Percentiles rank a stretch among this genome's conserved stretches.
These are phyloP conservation scores for Metschnikowia orientalis DNA, from an alignment of 805 yeast species.

Conservation along the genomic window DNA sequence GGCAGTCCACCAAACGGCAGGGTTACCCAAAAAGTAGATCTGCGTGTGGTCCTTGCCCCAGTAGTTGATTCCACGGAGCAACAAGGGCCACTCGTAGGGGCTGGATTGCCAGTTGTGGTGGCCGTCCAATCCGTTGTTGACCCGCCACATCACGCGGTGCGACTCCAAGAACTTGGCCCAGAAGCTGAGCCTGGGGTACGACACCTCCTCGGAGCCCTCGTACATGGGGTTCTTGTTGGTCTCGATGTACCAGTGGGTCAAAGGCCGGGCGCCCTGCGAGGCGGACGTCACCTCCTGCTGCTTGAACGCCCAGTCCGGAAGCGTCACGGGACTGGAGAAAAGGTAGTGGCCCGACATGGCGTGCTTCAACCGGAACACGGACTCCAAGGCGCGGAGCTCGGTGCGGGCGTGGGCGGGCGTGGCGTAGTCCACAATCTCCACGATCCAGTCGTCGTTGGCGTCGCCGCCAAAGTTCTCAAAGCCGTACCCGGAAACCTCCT, in stretches of 20 bases:
- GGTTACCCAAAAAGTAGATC: constrained; percentile 72
- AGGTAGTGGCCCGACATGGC: constrained; percentile 76
- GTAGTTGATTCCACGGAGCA: constrained; percentile 75
- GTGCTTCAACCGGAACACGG: constrained; percentile 70
- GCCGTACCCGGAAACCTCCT: constrained; percentile 76
- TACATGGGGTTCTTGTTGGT: constrained; percentile 55
- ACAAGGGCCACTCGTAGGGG: constrained; percentile 72
- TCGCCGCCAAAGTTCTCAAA: constrained; percentile 74
- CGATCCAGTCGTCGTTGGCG: constrained; percentile 76
- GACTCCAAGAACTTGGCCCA: constrained; percentile 59
- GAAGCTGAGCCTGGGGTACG: constrained; percentile 52
- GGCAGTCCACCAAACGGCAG: constrained; percentile 74
- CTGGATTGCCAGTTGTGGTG: constrained; percentile 68
- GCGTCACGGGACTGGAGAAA: constrained; percentile 68
- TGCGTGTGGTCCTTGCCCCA: constrained; percentile 62
- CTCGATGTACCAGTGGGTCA: constrained; percentile 72
- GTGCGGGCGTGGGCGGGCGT: constrained; percentile 50
- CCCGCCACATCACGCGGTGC: constrained; percentile 72
- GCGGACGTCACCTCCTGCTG: constrained; percentile 87
- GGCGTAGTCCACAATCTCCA: constrained; percentile 59
- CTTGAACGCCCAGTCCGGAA: constrained; percentile 80
- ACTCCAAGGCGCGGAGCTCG: constrained; percentile 58
- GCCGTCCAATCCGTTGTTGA: constrained; percentile 64
- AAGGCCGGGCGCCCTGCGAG: constrained; percentile 55
- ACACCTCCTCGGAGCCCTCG: constrained; percentile 22